Conservation (phyloP, 2,329 filamentous ascomycete genomes). For the Phoma sp. region DNA sequence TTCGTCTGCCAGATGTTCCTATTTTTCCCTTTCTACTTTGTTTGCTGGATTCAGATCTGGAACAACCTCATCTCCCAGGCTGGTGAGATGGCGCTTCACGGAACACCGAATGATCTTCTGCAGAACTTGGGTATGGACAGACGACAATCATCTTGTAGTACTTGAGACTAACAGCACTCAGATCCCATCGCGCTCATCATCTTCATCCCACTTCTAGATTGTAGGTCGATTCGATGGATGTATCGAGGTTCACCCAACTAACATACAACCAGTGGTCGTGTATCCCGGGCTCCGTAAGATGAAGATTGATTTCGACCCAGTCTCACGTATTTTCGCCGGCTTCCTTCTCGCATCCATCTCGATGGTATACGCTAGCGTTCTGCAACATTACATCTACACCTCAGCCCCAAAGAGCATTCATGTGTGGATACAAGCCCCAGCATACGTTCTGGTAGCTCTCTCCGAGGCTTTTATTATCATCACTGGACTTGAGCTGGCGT, state of each 20-base stretch:
- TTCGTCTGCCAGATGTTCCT: neutral
- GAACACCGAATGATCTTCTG: slow-evolving; percentile 42
- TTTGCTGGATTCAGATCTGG: slow-evolving; percentile 38
- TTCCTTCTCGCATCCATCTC: slow-evolving; percentile 27
- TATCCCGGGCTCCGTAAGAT: slow-evolving; percentile 25
- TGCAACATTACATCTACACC: slow-evolving; percentile 44
- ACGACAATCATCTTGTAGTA: neutral
- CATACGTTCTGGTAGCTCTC: slow-evolving; percentile 45
- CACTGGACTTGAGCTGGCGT: slow-evolving; percentile 50
- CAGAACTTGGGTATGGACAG: slow-evolving; percentile 22
- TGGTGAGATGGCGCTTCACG: slow-evolving; percentile 32
- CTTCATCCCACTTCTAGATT: slow-evolving; percentile 33
- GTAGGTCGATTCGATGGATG: neutral
- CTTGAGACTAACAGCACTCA: neutral
- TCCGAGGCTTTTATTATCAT: slow-evolving; percentile 52
- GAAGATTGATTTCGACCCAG: slow-evolving; percentile 30
- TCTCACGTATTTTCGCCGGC: slow-evolving; percentile 27
- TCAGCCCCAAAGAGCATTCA: slow-evolving; percentile 33
- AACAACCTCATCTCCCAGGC: slow-evolving; percentile 43
- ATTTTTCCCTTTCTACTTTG: slow-evolving; percentile 34
- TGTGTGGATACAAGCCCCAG: slow-evolving; percentile 48
- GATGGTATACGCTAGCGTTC: slow-evolving; percentile 33
- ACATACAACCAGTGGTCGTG: slow-evolving; percentile 7
- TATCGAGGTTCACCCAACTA: neutral
- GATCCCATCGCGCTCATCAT: slow-evolving; percentile 30